These are phyloP conservation scores for Gentiana macrophylla DNA, from an alignment of 257 asterid genomes.

Conservation along the genomic window DNA sequence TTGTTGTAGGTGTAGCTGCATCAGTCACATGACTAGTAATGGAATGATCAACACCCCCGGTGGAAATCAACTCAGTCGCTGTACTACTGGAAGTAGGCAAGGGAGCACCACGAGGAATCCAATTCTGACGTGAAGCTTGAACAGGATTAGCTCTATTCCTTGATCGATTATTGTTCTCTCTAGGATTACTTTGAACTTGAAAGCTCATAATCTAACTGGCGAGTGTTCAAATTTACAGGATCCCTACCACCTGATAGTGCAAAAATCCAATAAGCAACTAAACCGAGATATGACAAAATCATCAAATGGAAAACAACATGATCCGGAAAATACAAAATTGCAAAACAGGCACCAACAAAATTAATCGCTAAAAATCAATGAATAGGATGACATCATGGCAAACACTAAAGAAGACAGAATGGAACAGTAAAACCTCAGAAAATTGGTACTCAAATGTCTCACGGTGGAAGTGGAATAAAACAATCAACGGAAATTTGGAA, in stretches of 20 bases:
- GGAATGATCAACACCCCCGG: conserved; percentile 5
- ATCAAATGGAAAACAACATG: too few species aligned
- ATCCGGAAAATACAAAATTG: not conserved
- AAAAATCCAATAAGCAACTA: too few species aligned
- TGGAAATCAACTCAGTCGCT: not conserved
- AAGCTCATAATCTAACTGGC: conserved; percentile 67
- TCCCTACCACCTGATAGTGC: conserved; percentile 12
- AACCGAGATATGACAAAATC: not conserved
- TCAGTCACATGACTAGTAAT: too few species aligned
- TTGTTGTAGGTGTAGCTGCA: conserved; percentile 2
- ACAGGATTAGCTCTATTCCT: conserved; percentile 31
- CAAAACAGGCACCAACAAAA: not conserved
- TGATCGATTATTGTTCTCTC: conserved; percentile 41
- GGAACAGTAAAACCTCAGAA: conserved; percentile 3
- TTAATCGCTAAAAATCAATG: not conserved
- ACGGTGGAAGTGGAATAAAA: too few species aligned
- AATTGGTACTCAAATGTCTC: too few species aligned
- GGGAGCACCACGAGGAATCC: conserved; percentile 55
- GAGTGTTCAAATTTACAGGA: conserved; percentile 13
- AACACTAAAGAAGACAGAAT: not conserved
- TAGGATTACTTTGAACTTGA: conserved; percentile 36
- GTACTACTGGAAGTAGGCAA: conserved; percentile 16
- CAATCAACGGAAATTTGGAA: too few species aligned
- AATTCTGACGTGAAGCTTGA: conserved; percentile 50
- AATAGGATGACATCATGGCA: not conserved